These are phyloP conservation scores for Cladosporium oxysporum DNA, from an alignment of 2,329 filamentous ascomycete species.

Conservation along the genomic window DNA sequence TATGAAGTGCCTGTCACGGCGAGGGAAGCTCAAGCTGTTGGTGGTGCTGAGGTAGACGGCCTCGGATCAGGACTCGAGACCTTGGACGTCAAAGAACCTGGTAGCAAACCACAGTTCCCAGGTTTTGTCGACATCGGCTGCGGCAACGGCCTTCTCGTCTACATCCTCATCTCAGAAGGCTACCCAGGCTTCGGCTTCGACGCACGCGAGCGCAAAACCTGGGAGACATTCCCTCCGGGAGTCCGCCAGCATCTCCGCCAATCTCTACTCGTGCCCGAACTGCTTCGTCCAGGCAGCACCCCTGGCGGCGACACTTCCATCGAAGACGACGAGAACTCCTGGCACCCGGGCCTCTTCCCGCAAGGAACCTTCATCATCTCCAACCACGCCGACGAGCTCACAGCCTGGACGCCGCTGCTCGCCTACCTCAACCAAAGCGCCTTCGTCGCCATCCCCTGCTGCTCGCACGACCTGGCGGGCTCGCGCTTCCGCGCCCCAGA, in stretches of 20 bases:
- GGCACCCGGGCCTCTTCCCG: constrained; percentile 64
- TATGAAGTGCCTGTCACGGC: constrained; percentile 51
- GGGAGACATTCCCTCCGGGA: constrained; percentile 66
- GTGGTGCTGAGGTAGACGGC: background rate
- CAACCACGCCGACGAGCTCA: constrained; percentile 96
- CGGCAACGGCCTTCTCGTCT: constrained; percentile 87
- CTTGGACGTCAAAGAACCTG: constrained; percentile 15
- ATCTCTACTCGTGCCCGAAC: constrained; percentile 60
- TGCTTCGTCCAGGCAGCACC: constrained; percentile 34
- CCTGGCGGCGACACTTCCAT: background rate
- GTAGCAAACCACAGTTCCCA: constrained; percentile 58
- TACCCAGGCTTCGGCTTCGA: constrained; percentile 91
- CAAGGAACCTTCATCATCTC: constrained; percentile 88
- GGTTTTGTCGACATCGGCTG: constrained; percentile 97
- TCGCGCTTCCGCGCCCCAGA: constrained; percentile 65
- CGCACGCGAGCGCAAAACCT: constrained; percentile 80
- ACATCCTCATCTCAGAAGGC: constrained; percentile 78
- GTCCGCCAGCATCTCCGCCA: constrained; percentile 57
- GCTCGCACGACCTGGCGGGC: constrained; percentile 83
- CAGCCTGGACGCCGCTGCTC: constrained; percentile 90
- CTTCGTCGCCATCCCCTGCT: constrained; percentile 94
- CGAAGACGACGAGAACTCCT: constrained; percentile 20
- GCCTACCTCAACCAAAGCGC: constrained; percentile 73
- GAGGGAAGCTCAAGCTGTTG: background rate
- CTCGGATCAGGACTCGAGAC: background rate